Conservation (phyloP, 306 rosid species). For the Lotus japonicus region DNA sequence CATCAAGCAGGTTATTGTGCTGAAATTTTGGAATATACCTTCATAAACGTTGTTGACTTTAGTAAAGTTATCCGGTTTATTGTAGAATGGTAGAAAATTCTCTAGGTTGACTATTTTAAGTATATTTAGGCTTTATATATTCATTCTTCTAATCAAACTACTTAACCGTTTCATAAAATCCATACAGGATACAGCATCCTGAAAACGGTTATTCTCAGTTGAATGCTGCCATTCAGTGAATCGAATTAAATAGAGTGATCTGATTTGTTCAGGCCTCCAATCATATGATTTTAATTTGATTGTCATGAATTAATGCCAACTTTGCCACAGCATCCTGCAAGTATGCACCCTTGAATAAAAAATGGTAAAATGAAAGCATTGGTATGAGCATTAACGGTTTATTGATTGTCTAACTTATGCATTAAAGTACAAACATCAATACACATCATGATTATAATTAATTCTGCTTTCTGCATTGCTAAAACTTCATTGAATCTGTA, state of each 20-base stretch:
- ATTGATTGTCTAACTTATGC: not conserved
- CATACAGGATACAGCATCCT: not conserved
- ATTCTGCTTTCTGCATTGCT: not conserved
- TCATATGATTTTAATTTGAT: not conserved
- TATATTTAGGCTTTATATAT: not conserved
- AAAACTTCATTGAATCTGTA: not conserved
- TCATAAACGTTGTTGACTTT: not conserved
- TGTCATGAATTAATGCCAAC: slow-evolving; percentile 6
- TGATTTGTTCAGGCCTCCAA: slow-evolving; percentile 19
- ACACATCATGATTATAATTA: not conserved
- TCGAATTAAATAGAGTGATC: not conserved
- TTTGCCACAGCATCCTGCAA: not conserved
- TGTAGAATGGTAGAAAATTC: not conserved
- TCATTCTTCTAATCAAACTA: slow-evolving; percentile 11
- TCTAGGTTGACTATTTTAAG: no score
- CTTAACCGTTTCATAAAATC: not conserved
- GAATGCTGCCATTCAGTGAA: not conserved
- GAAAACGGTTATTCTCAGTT: not conserved
- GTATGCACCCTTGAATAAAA: not conserved
- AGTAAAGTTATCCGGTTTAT: not conserved
- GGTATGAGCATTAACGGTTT: not conserved
- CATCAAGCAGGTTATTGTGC: slow-evolving; percentile 77
- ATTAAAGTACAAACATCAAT: not conserved
- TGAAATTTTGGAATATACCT: slow-evolving; percentile 20
- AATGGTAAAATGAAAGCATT: not conserved